A percentile compares a stretch with the other conserved stretches of the same genome.
Conservation (phyloP, 371 early-diverging fungal species). For the Dichotomocladium elegans region DNA sequence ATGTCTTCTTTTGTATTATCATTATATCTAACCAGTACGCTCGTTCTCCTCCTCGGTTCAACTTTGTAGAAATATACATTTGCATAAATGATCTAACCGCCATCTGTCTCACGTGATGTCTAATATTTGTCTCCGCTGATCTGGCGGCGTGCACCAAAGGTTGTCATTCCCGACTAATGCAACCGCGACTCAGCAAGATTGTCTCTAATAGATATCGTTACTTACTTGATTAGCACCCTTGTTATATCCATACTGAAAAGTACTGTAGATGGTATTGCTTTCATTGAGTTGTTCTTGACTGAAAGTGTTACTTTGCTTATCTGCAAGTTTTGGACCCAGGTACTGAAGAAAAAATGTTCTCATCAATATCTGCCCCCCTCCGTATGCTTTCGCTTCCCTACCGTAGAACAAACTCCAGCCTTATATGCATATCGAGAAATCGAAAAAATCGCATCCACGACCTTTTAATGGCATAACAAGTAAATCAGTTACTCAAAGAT, state of each 20-base stretch:
- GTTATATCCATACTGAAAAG: constrained; percentile 56
- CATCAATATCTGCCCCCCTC: background rate
- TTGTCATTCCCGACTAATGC: constrained; percentile 39
- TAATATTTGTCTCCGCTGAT: too few species aligned
- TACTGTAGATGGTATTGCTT: constrained; percentile 53
- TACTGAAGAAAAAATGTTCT: constrained; percentile 26
- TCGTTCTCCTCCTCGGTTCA: too few species aligned
- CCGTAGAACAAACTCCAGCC: constrained; percentile 53
- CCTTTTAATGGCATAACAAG: constrained; percentile 21
- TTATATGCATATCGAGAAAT: constrained; percentile 79
- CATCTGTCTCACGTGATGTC: too few species aligned
- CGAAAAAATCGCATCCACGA: constrained; percentile 74
- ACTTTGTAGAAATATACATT: too few species aligned
- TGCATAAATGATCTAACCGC: too few species aligned
- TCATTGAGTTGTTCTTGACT: constrained; percentile 64
- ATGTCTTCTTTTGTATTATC: too few species aligned
- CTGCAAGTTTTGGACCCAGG: constrained; percentile 77
- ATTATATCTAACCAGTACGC: too few species aligned
- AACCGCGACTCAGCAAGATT: background rate
- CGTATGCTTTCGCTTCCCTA: constrained; percentile 11
- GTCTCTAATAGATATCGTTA: background rate
- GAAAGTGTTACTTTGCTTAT: constrained; percentile 63
- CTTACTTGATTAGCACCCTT: constrained; percentile 55
- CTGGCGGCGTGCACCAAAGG: constrained; percentile 50
- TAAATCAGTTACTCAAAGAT: background rate